Conservation (phyloP, 208 protist genomes). For the Wallacemonas sp. region DNA sequence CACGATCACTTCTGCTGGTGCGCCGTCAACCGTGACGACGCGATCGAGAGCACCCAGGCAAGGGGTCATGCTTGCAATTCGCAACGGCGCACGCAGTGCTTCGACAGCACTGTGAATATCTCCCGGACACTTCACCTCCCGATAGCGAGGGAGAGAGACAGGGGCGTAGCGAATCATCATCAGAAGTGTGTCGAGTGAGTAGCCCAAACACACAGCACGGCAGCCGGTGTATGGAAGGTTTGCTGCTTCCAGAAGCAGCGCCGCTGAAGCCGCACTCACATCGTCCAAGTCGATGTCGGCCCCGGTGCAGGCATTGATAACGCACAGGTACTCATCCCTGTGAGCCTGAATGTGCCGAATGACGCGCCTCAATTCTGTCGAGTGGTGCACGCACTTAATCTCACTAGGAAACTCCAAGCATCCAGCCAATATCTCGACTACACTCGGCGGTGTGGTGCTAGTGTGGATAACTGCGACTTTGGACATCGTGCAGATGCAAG, state of each 20-base stretch:
- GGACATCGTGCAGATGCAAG: neutral
- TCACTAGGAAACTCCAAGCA: conserved; percentile 24
- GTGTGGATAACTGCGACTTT: conserved; percentile 22
- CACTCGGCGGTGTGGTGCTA: conserved; percentile 15
- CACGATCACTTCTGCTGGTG: neutral
- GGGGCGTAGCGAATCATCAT: conserved; percentile 82
- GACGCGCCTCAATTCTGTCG: conserved; percentile 28
- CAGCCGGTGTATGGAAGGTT: conserved; percentile 55
- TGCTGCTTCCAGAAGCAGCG: conserved; percentile 44
- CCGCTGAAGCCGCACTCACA: conserved; percentile 33
- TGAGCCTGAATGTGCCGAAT: conserved; percentile 33
- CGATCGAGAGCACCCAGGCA: conserved; percentile 17
- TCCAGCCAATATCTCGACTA: conserved; percentile 34
- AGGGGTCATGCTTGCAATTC: conserved; percentile 21
- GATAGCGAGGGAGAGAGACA: conserved; percentile 57
- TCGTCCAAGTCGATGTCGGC: conserved; percentile 23
- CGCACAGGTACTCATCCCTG: conserved; percentile 20
- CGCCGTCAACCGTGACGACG: neutral
- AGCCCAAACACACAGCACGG: conserved; percentile 41
- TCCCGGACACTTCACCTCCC: conserved; percentile 29
- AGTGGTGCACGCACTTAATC: conserved; percentile 35
- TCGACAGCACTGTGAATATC: conserved; percentile 29
- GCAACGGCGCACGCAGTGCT: conserved; percentile 29
- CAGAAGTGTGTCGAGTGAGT: conserved; percentile 62
- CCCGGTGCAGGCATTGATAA: conserved; percentile 60